Base-by-base conservation (phyloP, 2,329 filamentous ascomycete species). In the Fusarium stilboides region DNA sequence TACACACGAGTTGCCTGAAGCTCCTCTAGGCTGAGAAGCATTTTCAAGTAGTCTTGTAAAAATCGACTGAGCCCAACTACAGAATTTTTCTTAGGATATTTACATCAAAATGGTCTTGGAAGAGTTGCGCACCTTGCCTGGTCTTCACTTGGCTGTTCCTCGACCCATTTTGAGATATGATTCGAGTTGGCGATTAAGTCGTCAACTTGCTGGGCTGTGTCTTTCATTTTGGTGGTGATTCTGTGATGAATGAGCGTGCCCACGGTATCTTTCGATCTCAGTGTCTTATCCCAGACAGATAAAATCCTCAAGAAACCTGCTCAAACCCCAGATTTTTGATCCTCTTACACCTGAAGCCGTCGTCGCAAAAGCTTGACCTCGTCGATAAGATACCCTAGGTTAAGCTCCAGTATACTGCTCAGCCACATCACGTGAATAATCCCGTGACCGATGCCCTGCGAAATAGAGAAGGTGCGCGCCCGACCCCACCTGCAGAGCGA, bases 1-100 rank as follows among this genome's bases (percentile, higher is more conserved):
- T 65, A 87, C 72, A 67, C 77, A 90, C 15, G 86, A 84, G 71
- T 88, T 85, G 14, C 86, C 87, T 6, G 86, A 89, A 26, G 82
- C 80, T 54, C 85, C 84, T 53, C 84, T 85, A 14, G 87, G 86
- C 72, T 87, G 84, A 12, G 83, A 81, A 28, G 87, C 86, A 60
- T 81, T 80, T 17, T 77, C 71, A 6, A 89, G 79, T 13, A 89
- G 81, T 49, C 79, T 78, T 15, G 82, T 73, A 71, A 88, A 88
- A 7, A 87, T 75, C 34, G 74, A 74, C 62, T 81, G 72, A 22
- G 81, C 83, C 68, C 65, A 69, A 58, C 72, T 75, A 70, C 60
- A 69, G 15, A 47, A 45, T 45, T 58, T 20, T 34, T 49, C 52
- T 75, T 74, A 75, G 73, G 56, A 69, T 67, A 68, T 57, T 59